Conservation (phyloP, 306 rosid genomes). For the Betula pendula region DNA sequence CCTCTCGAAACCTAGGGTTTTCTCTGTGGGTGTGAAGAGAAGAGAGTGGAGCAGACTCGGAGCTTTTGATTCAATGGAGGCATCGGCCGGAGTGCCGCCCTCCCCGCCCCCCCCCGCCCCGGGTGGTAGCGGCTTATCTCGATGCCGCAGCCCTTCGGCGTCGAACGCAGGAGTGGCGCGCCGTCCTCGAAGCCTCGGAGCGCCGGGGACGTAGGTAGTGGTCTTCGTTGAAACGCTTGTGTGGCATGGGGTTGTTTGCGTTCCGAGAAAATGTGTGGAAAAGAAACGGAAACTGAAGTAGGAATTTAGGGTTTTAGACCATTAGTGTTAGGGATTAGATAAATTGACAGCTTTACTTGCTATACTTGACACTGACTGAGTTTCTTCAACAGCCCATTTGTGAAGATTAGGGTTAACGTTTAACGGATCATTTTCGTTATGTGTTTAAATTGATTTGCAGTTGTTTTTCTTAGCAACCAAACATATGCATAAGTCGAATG, state of each 20-base stretch:
- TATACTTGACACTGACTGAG: not conserved
- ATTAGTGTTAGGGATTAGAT: not conserved
- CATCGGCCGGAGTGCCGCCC: slow-evolving; percentile 56
- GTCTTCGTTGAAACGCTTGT: slow-evolving; percentile 16
- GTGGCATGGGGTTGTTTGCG: slow-evolving; percentile 34
- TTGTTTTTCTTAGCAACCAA: not conserved
- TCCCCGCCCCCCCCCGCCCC: no score
- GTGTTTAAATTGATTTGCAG: not conserved
- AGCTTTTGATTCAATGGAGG: slow-evolving; percentile 63
- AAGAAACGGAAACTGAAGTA: not conserved
- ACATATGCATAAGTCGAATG: not conserved
- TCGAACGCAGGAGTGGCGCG: slow-evolving; percentile 82
- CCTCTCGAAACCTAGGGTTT: slow-evolving; percentile 53
- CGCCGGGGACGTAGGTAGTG: slow-evolving; percentile 75
- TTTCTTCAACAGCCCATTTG: not conserved
- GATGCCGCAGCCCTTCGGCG: slow-evolving; percentile 44
- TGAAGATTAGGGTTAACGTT: not conserved
- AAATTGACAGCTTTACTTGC: not conserved
- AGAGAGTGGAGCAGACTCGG: slow-evolving; percentile 32
- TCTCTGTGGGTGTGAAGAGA: not conserved
- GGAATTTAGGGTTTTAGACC: not conserved
- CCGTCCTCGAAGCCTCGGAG: slow-evolving; percentile 73
- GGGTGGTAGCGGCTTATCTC: slow-evolving; percentile 59
- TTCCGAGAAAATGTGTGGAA: not conserved
- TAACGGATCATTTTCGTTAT: not conserved